A percentile compares a stretch with the other conserved stretches of the same genome.
phyloP scores from a whole-genome alignment of 768 basidiomycete species.

The Rhodotorula graminis region DNA sequence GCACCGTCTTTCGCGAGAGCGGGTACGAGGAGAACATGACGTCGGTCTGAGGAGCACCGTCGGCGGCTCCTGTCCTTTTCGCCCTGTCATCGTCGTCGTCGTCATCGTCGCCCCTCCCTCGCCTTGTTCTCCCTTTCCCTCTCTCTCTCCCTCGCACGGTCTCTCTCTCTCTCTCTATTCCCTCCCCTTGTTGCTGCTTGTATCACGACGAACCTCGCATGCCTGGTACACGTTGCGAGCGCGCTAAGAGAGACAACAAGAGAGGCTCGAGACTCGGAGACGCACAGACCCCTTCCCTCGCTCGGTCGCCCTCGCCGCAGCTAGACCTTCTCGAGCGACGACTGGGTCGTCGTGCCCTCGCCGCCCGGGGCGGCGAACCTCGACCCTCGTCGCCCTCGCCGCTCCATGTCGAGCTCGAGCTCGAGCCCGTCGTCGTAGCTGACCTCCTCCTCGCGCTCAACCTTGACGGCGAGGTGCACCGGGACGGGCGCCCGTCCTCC shows the following conservation, averaged over 20 bases:
- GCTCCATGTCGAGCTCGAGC: neutral
- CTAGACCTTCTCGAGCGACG: too few species aligned
- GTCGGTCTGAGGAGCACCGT: neutral
- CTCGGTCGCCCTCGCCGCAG: too few species aligned
- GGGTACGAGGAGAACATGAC: neutral
- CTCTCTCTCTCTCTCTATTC: neutral
- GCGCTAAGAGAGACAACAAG: neutral
- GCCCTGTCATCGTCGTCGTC: neutral
- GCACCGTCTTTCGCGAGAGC: slow-evolving; percentile 11
- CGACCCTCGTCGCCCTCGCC: neutral
- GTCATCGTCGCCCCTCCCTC: neutral
- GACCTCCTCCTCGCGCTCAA: neutral
- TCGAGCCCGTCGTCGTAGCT: neutral
- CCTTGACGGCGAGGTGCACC: neutral
- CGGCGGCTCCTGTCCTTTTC: neutral
- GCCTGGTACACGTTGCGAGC: too few species aligned
- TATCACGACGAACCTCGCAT: neutral
- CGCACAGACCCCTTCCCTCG: neutral
- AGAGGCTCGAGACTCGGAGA: too few species aligned
- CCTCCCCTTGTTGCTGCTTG: neutral
- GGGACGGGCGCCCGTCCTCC: neutral
- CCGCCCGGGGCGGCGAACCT: too few species aligned
- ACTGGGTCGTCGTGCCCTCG: too few species aligned
- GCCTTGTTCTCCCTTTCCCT: neutral
- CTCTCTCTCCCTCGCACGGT: neutral